A percentile compares a stretch with the other conserved stretches of the same genome.
Conservation (phyloP, 139 green algal species). For the Chlamydomonas incerta region DNA sequence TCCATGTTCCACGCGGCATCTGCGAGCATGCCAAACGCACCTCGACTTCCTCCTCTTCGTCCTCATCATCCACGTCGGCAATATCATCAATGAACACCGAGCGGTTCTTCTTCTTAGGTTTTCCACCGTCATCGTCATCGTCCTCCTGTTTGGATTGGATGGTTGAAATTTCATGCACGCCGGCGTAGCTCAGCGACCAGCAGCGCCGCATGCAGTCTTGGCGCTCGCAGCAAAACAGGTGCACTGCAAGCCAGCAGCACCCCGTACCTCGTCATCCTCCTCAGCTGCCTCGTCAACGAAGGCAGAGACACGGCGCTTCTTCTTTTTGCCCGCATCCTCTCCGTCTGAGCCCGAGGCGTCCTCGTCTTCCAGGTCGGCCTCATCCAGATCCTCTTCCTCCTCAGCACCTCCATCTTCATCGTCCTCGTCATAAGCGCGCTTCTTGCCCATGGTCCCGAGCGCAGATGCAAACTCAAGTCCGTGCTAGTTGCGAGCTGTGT, state of each 20-base stretch:
- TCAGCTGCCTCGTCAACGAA: conserved; percentile 89
- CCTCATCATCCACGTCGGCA: conserved; percentile 86
- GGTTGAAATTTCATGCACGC: too few species aligned
- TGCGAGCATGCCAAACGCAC: conserved; percentile 30
- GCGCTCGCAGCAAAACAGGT: too few species aligned
- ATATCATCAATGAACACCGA: conserved; percentile 91
- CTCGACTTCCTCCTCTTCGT: conserved; percentile 90
- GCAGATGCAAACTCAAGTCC: not conserved
- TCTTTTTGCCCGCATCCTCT: conserved; percentile 16
- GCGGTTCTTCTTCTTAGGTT: conserved; percentile 47
- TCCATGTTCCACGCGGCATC: too few species aligned
- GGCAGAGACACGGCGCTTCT: conserved; percentile 22
- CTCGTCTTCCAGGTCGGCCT: conserved; percentile 57
- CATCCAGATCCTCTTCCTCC: conserved; percentile 42
- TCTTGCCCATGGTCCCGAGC: conserved; percentile 34
- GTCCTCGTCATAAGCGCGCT: conserved; percentile 44
- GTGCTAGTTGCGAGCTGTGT: not conserved
- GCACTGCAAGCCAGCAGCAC: too few species aligned
- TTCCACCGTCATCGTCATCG: conserved; percentile 38
- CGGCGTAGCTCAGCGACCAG: too few species aligned
- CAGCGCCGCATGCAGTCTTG: too few species aligned
- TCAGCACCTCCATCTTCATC: conserved; percentile 43
- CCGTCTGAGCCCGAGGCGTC: conserved; percentile 37
- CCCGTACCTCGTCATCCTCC: conserved; percentile 70
- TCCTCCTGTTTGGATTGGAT: conserved; percentile 8